Base-by-base conservation (phyloP, 2,329 filamentous ascomycete species). In the Beauveria pseudobassiana region DNA sequence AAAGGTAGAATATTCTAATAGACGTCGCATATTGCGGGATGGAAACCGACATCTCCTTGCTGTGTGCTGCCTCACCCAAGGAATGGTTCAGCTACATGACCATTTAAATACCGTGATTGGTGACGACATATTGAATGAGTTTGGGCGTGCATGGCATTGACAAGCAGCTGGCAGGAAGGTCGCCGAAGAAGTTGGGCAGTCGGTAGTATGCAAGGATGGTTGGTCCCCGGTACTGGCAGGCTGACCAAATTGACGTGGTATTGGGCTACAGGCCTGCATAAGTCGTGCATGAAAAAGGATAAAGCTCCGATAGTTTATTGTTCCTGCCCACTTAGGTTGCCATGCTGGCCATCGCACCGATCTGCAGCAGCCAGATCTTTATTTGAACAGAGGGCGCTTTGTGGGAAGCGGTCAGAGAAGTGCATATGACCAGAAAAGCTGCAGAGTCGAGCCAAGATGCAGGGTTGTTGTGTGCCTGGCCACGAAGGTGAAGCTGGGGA, bases 1-100 rank as follows among this genome's bases (percentile, higher is more conserved):
- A 49, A 42, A 43, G 22, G 45, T 55, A 49, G 45, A 55, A 43
- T 56, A 56, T 49, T 61, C 16, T 28, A 60, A 60, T 60, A 51
- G 57, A 45, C 49, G 26, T 38, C 2, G 57, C 49, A 34, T 42
- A 3, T 22, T 59, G 56, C 22, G 12, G 51, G 34, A 42, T 34
- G 38, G 38, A 45, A 55, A 30, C 16, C 7, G 1, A 5, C 0
- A 2, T 6, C 10, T 30, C 24, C 30, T 45, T 50, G n/a, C 8
- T 51, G n/a, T 18, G 24, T 46, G 12, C 30, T 43, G 5, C 12
- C 30, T 34, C 12, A 22, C 24, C 18, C n/a, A 40, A 38, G 10
- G n/a, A 46, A 12, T 20, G 49, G 8, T 51, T 28, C 18, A 51
- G 49, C 49, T 51, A 30, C 8, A 30, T 50, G 24, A 24, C 26